These are phyloP conservation scores for Dactylellina haptotyla DNA, from an alignment of 2,329 filamentous ascomycete species.

Conservation along the genomic window DNA sequence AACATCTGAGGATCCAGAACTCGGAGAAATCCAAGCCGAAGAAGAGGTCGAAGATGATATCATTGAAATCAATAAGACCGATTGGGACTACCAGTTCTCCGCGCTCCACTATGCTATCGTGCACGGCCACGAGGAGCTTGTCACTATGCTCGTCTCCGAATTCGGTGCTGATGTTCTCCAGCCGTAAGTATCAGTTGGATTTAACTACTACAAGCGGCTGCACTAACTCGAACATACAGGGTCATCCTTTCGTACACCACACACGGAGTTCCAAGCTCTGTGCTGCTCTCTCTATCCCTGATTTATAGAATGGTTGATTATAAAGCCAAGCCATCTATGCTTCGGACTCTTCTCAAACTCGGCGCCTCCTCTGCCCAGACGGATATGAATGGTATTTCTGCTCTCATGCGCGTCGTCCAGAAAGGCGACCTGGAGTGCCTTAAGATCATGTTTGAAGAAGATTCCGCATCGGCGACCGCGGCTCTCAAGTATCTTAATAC, in stretches of 20 bases:
- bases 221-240: not conserved
- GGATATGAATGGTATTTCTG: constrained; percentile 66
- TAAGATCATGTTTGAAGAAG: constrained; percentile 63
- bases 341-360: constrained; percentile 71
- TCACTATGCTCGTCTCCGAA: constrained; percentile 71
- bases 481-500: not conserved
- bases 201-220: constrained; percentile 43
- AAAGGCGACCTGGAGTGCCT: constrained; percentile 64
- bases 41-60: constrained; percentile 77
- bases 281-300: constrained; percentile 75
- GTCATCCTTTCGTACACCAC: constrained; percentile 57
- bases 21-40: not conserved
- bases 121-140: constrained; percentile 74
- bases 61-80: constrained; percentile 77
- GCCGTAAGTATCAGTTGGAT: constrained; percentile 71
- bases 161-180: constrained; percentile 81
- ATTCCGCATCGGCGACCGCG: constrained; percentile 15
- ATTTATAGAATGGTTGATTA: constrained; percentile 71
- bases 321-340: constrained; percentile 67
- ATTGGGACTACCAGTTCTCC: constrained; percentile 71
- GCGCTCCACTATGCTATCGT: constrained; percentile 82
- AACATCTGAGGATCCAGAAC: constrained; percentile 63
- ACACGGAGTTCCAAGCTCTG: constrained; percentile 66
- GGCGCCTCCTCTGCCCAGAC: constrained; percentile 79
- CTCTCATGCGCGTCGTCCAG: constrained; percentile 74